Evolutionary conservation across 306 rosid genomes (phyloP).

Genomic region (Senna tora): DNA sequence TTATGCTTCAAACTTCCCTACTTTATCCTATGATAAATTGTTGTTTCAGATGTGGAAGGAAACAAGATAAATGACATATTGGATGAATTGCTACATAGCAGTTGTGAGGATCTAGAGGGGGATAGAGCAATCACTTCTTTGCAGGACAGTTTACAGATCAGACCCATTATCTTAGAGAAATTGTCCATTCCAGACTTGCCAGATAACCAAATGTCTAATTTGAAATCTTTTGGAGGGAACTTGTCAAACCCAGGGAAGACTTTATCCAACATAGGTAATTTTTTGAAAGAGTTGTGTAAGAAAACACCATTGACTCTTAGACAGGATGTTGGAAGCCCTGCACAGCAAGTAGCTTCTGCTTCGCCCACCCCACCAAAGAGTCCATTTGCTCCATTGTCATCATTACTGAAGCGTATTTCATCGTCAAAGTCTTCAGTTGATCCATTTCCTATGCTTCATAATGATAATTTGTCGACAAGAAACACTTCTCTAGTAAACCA

Average conservation of each 20-base stretch:
- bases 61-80: conserved; percentile 47
- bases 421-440: conserved; percentile 53
- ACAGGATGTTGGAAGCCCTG: conserved; percentile 40
- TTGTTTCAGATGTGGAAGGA: conserved; percentile 48
- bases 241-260: conserved; percentile 53
- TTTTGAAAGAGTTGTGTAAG: conserved; percentile 41
- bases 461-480: conserved; percentile 40
- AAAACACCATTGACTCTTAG: conserved; percentile 43
- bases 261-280: conserved; percentile 49
- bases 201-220: conserved; percentile 44
- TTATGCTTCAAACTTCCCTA: background rate
- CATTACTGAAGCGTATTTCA: conserved; percentile 53
- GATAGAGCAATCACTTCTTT: conserved; percentile 53
- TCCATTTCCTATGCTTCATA: conserved; percentile 65
- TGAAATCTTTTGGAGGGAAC: conserved; percentile 50
- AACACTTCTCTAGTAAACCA: conserved; percentile 36
- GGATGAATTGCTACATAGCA: conserved; percentile 57
- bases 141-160: conserved; percentile 72
- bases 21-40: conserved; percentile 7
- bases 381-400: conserved; percentile 59
- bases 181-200: conserved; percentile 64
- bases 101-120: conserved; percentile 65
- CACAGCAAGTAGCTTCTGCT: conserved; percentile 47
- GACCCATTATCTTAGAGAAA: conserved; percentile 60
- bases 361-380: conserved; percentile 70